These are phyloP conservation scores for Flammula alnicola DNA, from an alignment of 1,284 basidiomycete genomes.

Conservation along the genomic window DNA sequence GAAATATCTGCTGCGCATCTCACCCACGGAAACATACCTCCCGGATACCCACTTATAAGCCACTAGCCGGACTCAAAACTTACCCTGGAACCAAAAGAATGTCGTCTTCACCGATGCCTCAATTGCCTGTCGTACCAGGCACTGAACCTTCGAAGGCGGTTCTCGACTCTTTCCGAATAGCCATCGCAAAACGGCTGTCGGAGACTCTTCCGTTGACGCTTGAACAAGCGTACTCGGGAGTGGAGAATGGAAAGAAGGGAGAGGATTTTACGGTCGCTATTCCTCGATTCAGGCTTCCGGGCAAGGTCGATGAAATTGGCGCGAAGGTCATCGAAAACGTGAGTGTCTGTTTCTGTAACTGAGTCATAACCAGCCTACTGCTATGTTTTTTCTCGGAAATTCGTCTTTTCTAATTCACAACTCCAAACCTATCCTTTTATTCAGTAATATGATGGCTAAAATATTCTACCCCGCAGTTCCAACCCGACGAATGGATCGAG, in stretches of 20 bases:
- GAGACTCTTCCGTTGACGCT: conserved; percentile 74
- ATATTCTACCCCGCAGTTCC: conserved; percentile 51
- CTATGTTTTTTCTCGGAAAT: too few relatives aligned
- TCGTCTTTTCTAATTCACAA: too few relatives aligned
- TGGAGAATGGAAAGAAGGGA: conserved; percentile 92
- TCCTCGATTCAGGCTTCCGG: conserved; percentile 87
- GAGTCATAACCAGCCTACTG: neutral
- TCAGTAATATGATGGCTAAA: too few relatives aligned
- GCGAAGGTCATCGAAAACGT: conserved; percentile 78
- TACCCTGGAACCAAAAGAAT: conserved; percentile 5
- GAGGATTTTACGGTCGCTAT: conserved; percentile 93
- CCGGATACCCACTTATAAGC: too few relatives aligned
- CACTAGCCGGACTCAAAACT: too few relatives aligned
- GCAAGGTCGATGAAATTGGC: conserved; percentile 82
- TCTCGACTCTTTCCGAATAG: conserved; percentile 85
- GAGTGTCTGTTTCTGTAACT: conserved; percentile 32
- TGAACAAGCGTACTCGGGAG: conserved; percentile 81
- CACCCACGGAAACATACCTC: too few relatives aligned
- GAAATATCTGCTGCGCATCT: too few relatives aligned
- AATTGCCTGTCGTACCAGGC: conserved; percentile 60
- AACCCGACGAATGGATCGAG: conserved; percentile 70
- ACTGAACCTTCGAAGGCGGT: conserved; percentile 75
- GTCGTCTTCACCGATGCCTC: conserved; percentile 14
- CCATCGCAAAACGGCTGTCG: conserved; percentile 81
- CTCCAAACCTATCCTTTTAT: too few relatives aligned